These are phyloP conservation scores for Trichophyton simii DNA, from an alignment of 2,329 filamentous ascomycete species.

Conservation along the genomic window DNA sequence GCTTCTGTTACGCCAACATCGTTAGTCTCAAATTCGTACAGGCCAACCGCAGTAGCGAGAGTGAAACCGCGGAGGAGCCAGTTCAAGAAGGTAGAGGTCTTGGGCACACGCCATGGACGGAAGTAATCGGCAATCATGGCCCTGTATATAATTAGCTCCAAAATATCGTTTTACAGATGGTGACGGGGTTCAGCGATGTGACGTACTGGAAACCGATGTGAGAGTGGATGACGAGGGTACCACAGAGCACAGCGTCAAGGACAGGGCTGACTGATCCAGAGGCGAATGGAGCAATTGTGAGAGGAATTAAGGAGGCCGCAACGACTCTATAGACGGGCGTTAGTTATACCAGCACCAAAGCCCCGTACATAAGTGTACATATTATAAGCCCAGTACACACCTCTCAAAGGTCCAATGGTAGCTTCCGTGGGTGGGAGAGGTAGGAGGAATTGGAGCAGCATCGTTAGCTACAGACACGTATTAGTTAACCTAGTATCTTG, in stretches of 20 bases:
- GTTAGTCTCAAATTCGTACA: conserved; percentile 99
- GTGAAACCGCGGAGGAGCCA: conserved; percentile 74
- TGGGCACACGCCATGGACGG: conserved; percentile 57
- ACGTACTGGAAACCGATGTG: conserved; percentile 84
- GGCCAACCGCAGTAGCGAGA: conserved; percentile 66
- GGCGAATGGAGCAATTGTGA: conserved; percentile 84
- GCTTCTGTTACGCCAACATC: conserved; percentile 89
- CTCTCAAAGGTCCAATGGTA: conserved; percentile 98
- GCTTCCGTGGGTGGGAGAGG: conserved; percentile 71
- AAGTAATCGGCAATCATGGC: conserved; percentile 83
- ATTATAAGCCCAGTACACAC: conserved; percentile 24
- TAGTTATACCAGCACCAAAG: background rate
- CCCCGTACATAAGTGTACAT: background rate
- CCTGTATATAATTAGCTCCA: conserved; percentile 24
- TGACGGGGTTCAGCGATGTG: background rate
- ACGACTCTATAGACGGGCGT: conserved; percentile 45
- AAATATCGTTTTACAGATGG: background rate
- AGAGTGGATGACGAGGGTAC: conserved; percentile 74
- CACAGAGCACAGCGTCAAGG: conserved; percentile 74
- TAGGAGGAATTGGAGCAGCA: conserved; percentile 58
- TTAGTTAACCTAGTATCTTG: background rate
- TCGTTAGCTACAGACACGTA: conserved; percentile 58
- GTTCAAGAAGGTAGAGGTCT: conserved; percentile 51
- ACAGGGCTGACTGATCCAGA: conserved; percentile 81
- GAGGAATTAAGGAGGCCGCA: conserved; percentile 67